Evolutionary conservation across 139 green algal genomes (phyloP).

Genomic region (Chlorella sp.): DNA sequence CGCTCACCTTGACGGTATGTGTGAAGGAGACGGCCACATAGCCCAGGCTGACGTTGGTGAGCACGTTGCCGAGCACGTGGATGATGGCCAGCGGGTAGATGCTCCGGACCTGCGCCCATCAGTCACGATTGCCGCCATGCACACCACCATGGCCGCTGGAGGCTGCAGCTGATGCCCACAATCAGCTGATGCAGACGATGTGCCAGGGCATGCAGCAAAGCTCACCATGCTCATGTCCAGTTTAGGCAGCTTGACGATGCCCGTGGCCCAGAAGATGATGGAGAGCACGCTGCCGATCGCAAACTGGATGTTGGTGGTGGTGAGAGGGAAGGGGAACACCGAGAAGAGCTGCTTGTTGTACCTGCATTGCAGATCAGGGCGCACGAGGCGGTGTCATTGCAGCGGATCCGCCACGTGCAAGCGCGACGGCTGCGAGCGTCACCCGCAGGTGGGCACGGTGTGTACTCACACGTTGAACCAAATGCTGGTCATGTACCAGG

Average conservation of each 20-base stretch:
- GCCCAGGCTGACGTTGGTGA: conserved; percentile 94
- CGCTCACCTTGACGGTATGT: conserved; percentile 91
- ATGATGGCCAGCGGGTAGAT: conserved; percentile 85
- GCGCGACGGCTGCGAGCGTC: not conserved
- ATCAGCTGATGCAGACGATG: not conserved
- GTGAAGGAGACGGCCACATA: conserved; percentile 97
- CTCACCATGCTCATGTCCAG: conserved; percentile 36
- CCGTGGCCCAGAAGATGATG: conserved; percentile 58
- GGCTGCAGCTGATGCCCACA: not conserved
- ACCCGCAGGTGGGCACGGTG: not conserved
- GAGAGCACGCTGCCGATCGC: conserved; percentile 57
- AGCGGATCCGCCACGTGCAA: not conserved
- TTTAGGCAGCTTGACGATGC: conserved; percentile 60
- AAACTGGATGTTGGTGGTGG: conserved; percentile 85
- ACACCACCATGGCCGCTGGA: conserved; percentile 26
- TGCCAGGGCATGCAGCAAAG: not conserved
- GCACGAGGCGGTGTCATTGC: not conserved
- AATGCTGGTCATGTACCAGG: conserved; percentile 96
- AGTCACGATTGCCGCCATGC: not conserved
- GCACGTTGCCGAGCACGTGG: conserved; percentile 91
- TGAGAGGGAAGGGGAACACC: conserved; percentile 80
- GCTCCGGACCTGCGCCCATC: conserved; percentile 50
- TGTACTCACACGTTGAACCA: conserved; percentile 95
- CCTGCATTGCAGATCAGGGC: conserved; percentile 27
- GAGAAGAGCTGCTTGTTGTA: conserved; percentile 88